Conservation (phyloP, 441 rosid species). For the Hura crepitans region DNA sequence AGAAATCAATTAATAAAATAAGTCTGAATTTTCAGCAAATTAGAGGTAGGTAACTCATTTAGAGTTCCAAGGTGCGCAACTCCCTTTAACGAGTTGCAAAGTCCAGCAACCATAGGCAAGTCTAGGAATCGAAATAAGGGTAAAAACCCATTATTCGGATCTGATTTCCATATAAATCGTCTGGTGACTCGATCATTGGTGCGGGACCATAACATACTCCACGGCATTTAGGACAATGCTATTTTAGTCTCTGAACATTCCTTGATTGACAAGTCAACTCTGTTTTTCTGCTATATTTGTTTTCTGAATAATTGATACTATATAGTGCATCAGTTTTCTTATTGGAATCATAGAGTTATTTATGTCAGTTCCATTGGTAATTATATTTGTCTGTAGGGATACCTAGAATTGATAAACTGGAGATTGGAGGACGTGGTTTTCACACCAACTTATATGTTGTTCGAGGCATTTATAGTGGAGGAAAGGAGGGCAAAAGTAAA, state of each 20-base stretch:
- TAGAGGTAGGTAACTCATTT: too few species aligned
- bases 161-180: too few species aligned
- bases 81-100: too few species aligned
- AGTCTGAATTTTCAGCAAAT: too few species aligned
- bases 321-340: neutral
- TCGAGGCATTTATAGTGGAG: constrained; percentile 83
- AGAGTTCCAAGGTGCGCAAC: too few species aligned
- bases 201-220: too few species aligned
- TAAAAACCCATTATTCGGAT: too few species aligned
- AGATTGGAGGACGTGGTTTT: constrained; percentile 91
- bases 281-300: neutral
- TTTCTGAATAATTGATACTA: constrained; percentile 5
- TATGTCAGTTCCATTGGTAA: constrained; percentile 9
- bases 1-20: too few species aligned
- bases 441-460: constrained; percentile 93
- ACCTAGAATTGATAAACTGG: constrained; percentile 84
- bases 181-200: too few species aligned
- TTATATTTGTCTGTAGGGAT: constrained; percentile 44
- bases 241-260: neutral
- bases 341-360: constrained; percentile 7
- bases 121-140: too few species aligned
- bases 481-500: constrained; percentile 94
- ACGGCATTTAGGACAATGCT: neutral
- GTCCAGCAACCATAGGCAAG: too few species aligned
- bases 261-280: neutral